A percentile compares a stretch with the other conserved stretches of the same genome.
Evolutionary conservation across 805 yeast genomes (phyloP).

Genomic region (Candida yuanshanica): DNA sequence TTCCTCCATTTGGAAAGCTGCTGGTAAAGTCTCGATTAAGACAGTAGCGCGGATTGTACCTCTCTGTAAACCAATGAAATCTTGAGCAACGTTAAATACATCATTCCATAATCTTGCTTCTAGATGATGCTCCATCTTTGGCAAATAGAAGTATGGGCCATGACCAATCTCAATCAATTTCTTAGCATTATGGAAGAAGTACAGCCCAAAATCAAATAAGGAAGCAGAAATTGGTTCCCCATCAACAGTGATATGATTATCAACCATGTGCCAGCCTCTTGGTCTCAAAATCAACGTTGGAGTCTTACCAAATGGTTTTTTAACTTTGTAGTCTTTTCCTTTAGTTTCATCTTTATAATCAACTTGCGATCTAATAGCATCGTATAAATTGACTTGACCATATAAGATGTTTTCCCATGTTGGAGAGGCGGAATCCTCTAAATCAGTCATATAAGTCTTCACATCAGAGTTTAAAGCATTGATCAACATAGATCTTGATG

Average conservation of each 20-base stretch:
- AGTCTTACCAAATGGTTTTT: constrained; percentile 39
- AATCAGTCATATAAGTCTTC: constrained; percentile 80
- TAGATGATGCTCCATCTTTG: constrained; percentile 81
- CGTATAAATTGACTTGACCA: constrained; percentile 74
- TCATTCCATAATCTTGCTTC: constrained; percentile 85
- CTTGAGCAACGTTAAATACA: constrained; percentile 72
- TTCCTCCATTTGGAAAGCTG: constrained; percentile 83
- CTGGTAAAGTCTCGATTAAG: constrained; percentile 77
- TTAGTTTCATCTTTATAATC: constrained; percentile 34
- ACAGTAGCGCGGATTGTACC: constrained; percentile 82
- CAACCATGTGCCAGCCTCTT: constrained; percentile 84
- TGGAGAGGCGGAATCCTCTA: constrained; percentile 82
- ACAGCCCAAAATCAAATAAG: constrained; percentile 72
- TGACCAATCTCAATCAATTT: constrained; percentile 57
- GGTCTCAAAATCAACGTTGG: constrained; percentile 83
- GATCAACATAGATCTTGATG: constrained; percentile 72
- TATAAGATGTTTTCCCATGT: constrained; percentile 77
- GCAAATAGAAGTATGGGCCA: constrained; percentile 79
- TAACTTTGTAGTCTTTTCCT: constrained; percentile 21
- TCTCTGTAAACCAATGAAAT: constrained; percentile 58
- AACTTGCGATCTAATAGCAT: constrained; percentile 64
- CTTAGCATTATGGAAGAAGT: constrained; percentile 70
- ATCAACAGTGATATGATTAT: constrained; percentile 63
- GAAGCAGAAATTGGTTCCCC: constrained; percentile 80
- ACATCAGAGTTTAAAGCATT: constrained; percentile 76